Evolutionary conservation across 2,329 filamentous ascomycete species (phyloP), one percentile per base, ranked within the genome.

Genomic region (Arachnopeziza araneosa): DNA sequence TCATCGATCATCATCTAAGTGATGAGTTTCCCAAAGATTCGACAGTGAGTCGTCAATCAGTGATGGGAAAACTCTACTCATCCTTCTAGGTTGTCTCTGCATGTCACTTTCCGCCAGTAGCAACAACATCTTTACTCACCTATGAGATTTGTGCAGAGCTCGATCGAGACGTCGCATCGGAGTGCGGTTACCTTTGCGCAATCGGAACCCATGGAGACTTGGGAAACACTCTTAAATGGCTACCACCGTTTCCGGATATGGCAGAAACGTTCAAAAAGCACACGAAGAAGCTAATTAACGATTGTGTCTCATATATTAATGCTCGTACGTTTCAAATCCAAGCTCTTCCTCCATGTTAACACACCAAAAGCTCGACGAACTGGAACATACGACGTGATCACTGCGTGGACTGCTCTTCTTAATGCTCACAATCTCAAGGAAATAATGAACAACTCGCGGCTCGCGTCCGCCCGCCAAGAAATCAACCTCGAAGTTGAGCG

Each of bases 121-220:
- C 84, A 6, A 88, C 86, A 0, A 85, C 80, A 24, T 80, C 86
- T 1, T 72, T 89, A 0, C 76, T 89, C 19, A 87, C 84, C 0
- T 88, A 87, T 67, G 76, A 83, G 54, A 81, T 90, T 30, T 89
- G 87, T 66, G 75, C 76, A 23, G 74, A 78, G 0, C 75, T 89
- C 0, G 79, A 87, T 65, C 74, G 77, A 1, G 73, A 76, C 1
- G 78, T 88, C 0, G 66, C 70, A 3, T 67, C 71, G 1, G 71
- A 74, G 5, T 85, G 83, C 65, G 81, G 79, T 49, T 89, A 86
- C 81, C 76, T 89, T 0, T 86, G 84, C 57, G 79, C 79, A 2
- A 78, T 88, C 63, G 87, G 87, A 9, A 88, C 86, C 0, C 83
- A 88, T 63, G 86, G 85, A 2, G 86, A 89, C 63, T 75, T 89